Base-by-base conservation (phyloP, 352 stramenopile genomes). In the Lagenidium giganteum region DNA sequence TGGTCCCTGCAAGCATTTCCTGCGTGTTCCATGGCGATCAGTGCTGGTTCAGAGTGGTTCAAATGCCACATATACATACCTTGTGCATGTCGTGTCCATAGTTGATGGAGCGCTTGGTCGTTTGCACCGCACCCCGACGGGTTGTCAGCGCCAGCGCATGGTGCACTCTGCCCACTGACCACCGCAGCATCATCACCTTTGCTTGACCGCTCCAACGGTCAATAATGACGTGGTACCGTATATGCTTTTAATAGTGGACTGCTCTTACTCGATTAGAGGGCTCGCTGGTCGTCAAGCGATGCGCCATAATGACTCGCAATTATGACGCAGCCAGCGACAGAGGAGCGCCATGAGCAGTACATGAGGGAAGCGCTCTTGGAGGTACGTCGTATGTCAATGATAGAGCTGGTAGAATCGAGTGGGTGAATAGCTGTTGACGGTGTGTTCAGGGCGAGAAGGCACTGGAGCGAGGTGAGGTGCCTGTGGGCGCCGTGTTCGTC, bases 401-500 rank as follows among this genome's bases (percentile, higher is more conserved):
- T 29, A 30, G 52, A 49, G 22, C 35, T 53, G 5, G 50, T 43
- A 38, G 36, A 65, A 7, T 17, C 2, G 20, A 17, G 16, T 18
- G 23, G n/a, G n/a, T 13, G 16, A 8, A 5, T 30, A 24, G 13
- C 30, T 28, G 21, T 49, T 38, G 30, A 16, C 18, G 51, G 16
- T 26, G 41, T 27, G 8, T 8, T 12, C 42, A 95, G 85, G 88
- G 78, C 14, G 70, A 94, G 54, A 67, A 64, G 14, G 89, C 88
- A 5, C 51, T 96, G 42, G 54, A 42, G 23, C 62, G 82, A 27
- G 70, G 79, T 8, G 89, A 97, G 69, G 87, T 97, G 20, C 87
- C 90, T 1, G 89, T 97, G 25, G 90, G 87, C 12, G 93, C 81
- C 34, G 87, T 97, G n/a, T 96, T 97, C 47, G 85, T 97, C 6